Base-by-base conservation (phyloP, 208 protist species). In the Leptomonas pyrrhocoris region DNA sequence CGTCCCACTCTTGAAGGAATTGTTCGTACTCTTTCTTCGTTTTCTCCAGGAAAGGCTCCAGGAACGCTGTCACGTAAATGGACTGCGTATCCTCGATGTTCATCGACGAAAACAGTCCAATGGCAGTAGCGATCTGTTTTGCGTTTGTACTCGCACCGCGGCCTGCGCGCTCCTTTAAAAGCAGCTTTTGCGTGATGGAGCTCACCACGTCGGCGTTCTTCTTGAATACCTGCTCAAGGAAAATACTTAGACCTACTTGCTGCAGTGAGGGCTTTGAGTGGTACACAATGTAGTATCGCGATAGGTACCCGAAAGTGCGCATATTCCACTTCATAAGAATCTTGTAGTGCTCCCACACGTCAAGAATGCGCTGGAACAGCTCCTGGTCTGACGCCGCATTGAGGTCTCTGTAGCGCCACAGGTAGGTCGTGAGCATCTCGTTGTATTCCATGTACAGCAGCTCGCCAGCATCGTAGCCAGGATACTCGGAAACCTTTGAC, bases 371-470 rank as follows among this genome's bases (percentile, higher is more conserved):
- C 25, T 70, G 65, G 60, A 94, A 94, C 27, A 93, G 65, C 36
- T 88, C 80, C 42, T 71, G 63, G 45, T 93, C 81, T 3, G 85
- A 86, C 15, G 80, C 40, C 2, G 75, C 77, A 19, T 53, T 58
- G 23, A 93, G 68, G 63, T 92, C 79, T 11, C 60, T 45, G 68
- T 90, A 85, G 16, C 87, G 82, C 61, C 92, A 73, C 40, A 96
- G 68, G 65, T 90, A 94, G 23, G 82, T 80, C 11, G 89, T 93
- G n/a, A 96, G 81, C 86, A 96, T 94, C 71, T 94, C 87, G 64
- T 96, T 88, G 76, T 90, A 96, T 56, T 96, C 89, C 77, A 93
- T 93, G 74, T 94, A 96, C 56, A 96, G 77, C 21, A 94, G 57
- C 38, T 94, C 87, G 46, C 85, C 83, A 7, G 81, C 83, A 34